Base-by-base conservation (phyloP, 176 grass and related monocot species). In the Paspalum vaginatum region DNA sequence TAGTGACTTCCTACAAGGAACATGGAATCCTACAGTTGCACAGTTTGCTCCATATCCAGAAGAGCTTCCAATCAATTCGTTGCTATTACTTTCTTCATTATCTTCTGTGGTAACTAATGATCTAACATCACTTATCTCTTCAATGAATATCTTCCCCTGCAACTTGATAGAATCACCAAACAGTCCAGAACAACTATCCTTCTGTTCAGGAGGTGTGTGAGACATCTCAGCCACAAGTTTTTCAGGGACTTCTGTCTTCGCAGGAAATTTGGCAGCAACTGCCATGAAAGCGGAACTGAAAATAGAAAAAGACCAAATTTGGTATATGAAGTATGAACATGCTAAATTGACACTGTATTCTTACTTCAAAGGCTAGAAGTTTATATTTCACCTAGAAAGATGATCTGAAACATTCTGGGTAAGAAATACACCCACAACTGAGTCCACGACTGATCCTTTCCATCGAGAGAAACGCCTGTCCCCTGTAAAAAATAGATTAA, bases 391-490 rank as follows among this genome's bases (percentile, higher is more conserved):
- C 93, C 93, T 97, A 64, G 94, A 97, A 85, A 97, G 94, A 97
- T 91, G 91, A 82, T 97, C 94, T 2, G 91, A 90, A 78, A 97
- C 94, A 80, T 97, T 97, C 84, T 97, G 94, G 60, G 94, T 97
- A 74, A 97, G 94, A 81, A 93, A 97, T 75, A 97, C 94, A 24
- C 91, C 91, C 46, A 97, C 94, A 27, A 97, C 94, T 57, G 91
- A 97, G 81, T 97, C 94, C 54, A 97, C 91, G 9, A 97, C 91
- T 21, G 94, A 97, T 74, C 94, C 94, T 91, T 97, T 97, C 94
- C 94, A 97, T 48, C 83, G 84, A 42, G 94, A 97, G 78, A 97
- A 97, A 67, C 91, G 88, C 41, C 94, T 85, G 63, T 97, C 94
- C 27, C 91, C 94, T 97, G 71, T 60, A 91, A 66, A 79, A 15